A percentile compares a stretch with the other conserved stretches of the same genome.
Evolutionary conservation across 306 rosid species (phyloP).

Genomic region (Rosa rugosa): DNA sequence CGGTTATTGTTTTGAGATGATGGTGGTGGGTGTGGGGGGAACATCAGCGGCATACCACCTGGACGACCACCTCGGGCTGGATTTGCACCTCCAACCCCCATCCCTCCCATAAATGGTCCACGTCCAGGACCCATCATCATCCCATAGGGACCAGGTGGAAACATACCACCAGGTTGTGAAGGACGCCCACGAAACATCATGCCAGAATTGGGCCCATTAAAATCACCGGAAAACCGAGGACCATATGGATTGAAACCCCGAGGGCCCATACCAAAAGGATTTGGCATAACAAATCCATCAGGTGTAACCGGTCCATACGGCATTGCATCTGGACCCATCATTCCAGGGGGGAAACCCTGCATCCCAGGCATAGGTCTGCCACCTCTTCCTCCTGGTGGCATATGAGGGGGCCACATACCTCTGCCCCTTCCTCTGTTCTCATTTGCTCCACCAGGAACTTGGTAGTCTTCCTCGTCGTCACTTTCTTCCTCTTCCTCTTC

Average conservation of each 20-base stretch:
- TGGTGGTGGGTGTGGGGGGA: slow-evolving; percentile 68
- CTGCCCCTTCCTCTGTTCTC: slow-evolving; percentile 97
- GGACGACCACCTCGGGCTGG: slow-evolving; percentile 75
- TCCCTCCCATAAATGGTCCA: slow-evolving; percentile 88
- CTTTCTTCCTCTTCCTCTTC: slow-evolving; percentile 99
- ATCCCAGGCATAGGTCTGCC: slow-evolving; percentile 92
- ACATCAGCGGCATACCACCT: slow-evolving; percentile 73
- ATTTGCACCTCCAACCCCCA: slow-evolving; percentile 78
- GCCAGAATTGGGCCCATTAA: slow-evolving; percentile 71
- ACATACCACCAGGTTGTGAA: slow-evolving; percentile 75
- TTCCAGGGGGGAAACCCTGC: slow-evolving; percentile 84
- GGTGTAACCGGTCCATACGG: slow-evolving; percentile 85
- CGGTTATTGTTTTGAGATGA: slow-evolving; percentile 61
- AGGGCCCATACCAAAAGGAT: slow-evolving; percentile 81
- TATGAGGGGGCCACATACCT: slow-evolving; percentile 95
- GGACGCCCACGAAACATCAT: slow-evolving; percentile 98
- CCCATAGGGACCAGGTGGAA: slow-evolving; percentile 87
- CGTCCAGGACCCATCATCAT: slow-evolving; percentile 99
- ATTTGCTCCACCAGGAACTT: slow-evolving; percentile 53
- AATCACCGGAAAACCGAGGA: slow-evolving; percentile 89
- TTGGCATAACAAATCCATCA: slow-evolving; percentile 94
- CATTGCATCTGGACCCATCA: slow-evolving; percentile 89
- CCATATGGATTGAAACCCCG: slow-evolving; percentile 85
- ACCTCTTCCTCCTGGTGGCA: slow-evolving; percentile 82
- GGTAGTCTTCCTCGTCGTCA: slow-evolving; percentile 96